A percentile compares a stretch with the other conserved stretches of the same genome.
phyloP scores from a whole-genome alignment of 176 grass and related monocot genomes.

The Carex kokanica region DNA sequence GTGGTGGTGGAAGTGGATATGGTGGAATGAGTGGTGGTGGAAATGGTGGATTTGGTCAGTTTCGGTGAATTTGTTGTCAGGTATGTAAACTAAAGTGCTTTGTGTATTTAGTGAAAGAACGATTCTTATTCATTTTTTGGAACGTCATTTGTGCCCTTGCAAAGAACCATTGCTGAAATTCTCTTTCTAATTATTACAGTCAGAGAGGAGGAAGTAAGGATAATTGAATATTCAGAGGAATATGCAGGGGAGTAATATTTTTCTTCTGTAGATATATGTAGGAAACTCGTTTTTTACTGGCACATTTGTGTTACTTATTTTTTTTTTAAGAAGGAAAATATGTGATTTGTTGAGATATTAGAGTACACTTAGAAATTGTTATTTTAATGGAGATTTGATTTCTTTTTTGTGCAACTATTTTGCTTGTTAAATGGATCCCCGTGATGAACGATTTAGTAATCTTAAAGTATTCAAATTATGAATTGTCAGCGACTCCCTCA shows the following conservation, averaged over 20 bases:
- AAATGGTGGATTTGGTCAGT: slow-evolving; percentile 3
- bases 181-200: neutral
- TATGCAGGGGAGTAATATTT: neutral
- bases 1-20: slow-evolving; percentile 3
- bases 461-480: slow-evolving; percentile 9
- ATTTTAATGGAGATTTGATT: neutral
- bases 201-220: neutral
- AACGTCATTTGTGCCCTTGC: neutral
- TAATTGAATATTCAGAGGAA: neutral
- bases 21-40: slow-evolving; percentile 17
- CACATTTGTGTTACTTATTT: neutral
- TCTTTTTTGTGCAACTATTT: neutral
- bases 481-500: slow-evolving; percentile 22
- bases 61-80: neutral
- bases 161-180: neutral
- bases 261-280: neutral
- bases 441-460: slow-evolving; percentile 34
- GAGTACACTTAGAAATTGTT: neutral
- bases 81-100: slow-evolving; percentile 1
- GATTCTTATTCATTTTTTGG: slow-evolving; percentile 3
- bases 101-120: neutral
- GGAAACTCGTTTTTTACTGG: neutral
- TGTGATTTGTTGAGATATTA: neutral
- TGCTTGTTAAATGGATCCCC: neutral
- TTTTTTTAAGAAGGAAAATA: neutral